A percentile compares a stretch with the other conserved stretches of the same genome.
Conservation (phyloP, 306 rosid species). For the Fagus crenata region DNA sequence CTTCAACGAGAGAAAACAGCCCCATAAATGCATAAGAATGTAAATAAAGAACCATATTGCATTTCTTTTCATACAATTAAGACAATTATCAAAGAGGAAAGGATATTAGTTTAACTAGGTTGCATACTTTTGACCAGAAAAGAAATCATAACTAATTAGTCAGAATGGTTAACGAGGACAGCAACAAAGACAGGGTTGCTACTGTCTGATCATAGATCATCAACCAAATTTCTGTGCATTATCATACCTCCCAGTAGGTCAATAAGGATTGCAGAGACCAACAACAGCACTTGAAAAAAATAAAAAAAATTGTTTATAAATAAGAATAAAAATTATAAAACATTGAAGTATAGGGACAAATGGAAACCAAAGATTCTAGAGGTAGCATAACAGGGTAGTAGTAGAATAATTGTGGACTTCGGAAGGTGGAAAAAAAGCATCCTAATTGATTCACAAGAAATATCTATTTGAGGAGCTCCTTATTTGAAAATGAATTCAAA, state of each 20-base stretch:
- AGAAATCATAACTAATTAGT: not conserved
- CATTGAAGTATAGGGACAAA: not conserved
- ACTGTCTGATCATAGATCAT: not conserved
- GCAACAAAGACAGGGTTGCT: not conserved
- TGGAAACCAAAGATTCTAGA: not conserved
- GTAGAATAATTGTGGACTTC: not conserved
- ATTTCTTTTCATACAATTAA: not conserved
- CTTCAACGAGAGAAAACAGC: constrained; percentile 2
- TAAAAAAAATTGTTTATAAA: no score
- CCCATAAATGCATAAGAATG: not conserved
- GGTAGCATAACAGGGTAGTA: not conserved
- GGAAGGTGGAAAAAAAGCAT: no score
- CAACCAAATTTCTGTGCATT: not conserved
- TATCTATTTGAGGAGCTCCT: no score
- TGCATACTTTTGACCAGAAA: not conserved
- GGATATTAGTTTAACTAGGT: not conserved
- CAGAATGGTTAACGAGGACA: not conserved
- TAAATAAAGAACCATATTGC: not conserved
- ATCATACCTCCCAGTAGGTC: not conserved
- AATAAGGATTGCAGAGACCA: not conserved
- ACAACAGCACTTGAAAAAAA: not conserved
- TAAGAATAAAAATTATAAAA: not conserved
- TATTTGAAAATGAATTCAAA: no score
- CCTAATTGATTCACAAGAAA: no score
- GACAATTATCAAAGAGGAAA: not conserved